Evolutionary conservation across 2,329 filamentous ascomycete genomes (phyloP).

Genomic region (Pseudogymnoascus sp.): DNA sequence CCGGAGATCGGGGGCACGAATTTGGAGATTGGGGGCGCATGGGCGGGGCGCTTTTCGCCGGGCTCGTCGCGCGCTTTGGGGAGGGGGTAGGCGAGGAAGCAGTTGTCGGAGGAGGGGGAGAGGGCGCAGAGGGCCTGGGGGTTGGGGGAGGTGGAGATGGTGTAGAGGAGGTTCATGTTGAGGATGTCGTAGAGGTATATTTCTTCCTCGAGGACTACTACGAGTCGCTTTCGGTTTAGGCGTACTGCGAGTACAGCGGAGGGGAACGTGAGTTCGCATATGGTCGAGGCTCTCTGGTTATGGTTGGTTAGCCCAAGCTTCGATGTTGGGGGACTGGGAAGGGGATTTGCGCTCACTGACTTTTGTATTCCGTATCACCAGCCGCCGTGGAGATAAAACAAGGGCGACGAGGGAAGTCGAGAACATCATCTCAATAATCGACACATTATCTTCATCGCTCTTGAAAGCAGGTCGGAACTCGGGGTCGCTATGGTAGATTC

Average conservation of each 20-base stretch:
- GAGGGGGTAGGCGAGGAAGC: slow-evolving; percentile 88
- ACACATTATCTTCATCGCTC: slow-evolving; percentile 88
- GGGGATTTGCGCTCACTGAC: slow-evolving; percentile 34
- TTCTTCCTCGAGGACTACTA: slow-evolving; percentile 88
- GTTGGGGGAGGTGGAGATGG: slow-evolving; percentile 89
- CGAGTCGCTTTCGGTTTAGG: slow-evolving; percentile 86
- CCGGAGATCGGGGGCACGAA: slow-evolving; percentile 80
- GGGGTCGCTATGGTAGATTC: slow-evolving; percentile 92
- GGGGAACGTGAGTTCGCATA: slow-evolving; percentile 97
- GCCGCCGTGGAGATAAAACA: slow-evolving; percentile 79
- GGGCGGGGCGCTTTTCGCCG: slow-evolving; percentile 54
- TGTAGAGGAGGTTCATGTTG: slow-evolving; percentile 92
- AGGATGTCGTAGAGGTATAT: slow-evolving; percentile 98
- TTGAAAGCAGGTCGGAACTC: slow-evolving; percentile 84
- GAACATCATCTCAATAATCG: slow-evolving; percentile 97
- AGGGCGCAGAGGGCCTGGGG: slow-evolving; percentile 84
- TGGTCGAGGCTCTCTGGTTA: slow-evolving; percentile 59
- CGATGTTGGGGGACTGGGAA: too few relatives aligned
- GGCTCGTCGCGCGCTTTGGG: slow-evolving; percentile 61
- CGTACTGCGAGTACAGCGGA: slow-evolving; percentile 92
- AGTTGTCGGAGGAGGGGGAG: slow-evolving; percentile 89
- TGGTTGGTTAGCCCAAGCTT: not conserved
- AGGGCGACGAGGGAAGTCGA: slow-evolving; percentile 93
- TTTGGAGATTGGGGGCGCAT: slow-evolving; percentile 72
- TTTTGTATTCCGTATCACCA: slow-evolving; percentile 98